Evolutionary conservation across 78 protist species (phyloP).

Genomic region (Dictyostelium capitatum): DNA sequence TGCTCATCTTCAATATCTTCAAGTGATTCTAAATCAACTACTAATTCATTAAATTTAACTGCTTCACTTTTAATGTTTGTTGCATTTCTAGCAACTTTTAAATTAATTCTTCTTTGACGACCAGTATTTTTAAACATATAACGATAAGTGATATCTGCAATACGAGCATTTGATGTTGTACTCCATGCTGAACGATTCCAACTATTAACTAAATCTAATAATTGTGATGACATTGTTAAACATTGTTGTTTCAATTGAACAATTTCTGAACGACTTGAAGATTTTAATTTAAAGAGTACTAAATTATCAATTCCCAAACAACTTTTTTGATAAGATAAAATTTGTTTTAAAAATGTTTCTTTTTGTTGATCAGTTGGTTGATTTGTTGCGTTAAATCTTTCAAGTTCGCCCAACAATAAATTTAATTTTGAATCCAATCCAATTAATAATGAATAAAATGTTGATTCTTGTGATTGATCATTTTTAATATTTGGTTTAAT

Average conservation of each 20-base stretch:
- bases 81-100: constrained; percentile 49
- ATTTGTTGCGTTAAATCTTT: not conserved
- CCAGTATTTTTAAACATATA: constrained; percentile 52
- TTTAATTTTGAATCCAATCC: constrained; percentile 13
- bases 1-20: not conserved
- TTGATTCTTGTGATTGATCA: not conserved
- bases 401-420: not conserved
- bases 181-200: constrained; percentile 68
- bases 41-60: not conserved
- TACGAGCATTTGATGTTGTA: not conserved
- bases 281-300: not conserved
- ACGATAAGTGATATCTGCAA: constrained; percentile 63
- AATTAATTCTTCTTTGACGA: constrained; percentile 62
- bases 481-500: constrained; percentile 18
- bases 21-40: not conserved
- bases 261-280: constrained; percentile 22
- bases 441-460: not conserved
- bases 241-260: constrained; percentile 32
- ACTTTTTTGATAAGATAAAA: not conserved
- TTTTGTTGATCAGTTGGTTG: constrained; percentile 22
- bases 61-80: constrained; percentile 16
- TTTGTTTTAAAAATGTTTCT: not conserved
- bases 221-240: not conserved
- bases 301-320: constrained; percentile 30
- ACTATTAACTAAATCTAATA: constrained; percentile 45